Base-by-base conservation (phyloP, 202 grass and related monocot species). In the Setaria italica region DNA sequence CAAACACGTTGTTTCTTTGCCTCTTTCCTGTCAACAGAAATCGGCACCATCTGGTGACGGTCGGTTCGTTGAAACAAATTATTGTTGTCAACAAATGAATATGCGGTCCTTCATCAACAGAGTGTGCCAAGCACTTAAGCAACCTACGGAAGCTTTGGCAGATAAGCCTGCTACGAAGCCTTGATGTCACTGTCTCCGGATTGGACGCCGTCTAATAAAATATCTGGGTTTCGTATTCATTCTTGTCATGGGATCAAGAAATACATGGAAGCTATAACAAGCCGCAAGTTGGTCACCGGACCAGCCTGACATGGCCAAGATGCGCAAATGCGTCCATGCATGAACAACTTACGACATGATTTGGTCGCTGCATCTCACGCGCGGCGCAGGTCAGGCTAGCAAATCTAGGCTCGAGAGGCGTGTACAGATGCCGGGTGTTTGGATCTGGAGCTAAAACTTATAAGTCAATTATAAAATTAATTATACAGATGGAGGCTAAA, bases 131-230 rank as follows among this genome's bases (percentile, higher is more conserved):
- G n/a, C 46, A 5, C 62, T 75, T 62, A 76, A 62, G 70, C 62
- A 76, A 89, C 62, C 69, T 11, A 76, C 21, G 34, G 17, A 83
- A 70, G 80, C 66, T 19, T 41, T 65, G 34, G 3, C 41, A 63
- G 74, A 83, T 78, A 78, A 78, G 80, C 65, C 9, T 65, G 30
- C 42, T 48, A 72, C 46, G 56, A 11, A 17, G 80, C 21, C 21
- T 47, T 57, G 82, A 39, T 43, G 71, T 89, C 82, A 19, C 62
- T 81, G 20, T 76, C 70, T 41, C 74, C 15, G 14, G 60, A 55
- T 71, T 65, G 20, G n/a, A 80, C 19, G 77, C 67, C 54, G 58
- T 54, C 46, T 51, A 11, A 49, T 58, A 20, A 54, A 80, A 80
- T 80, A 72, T 87, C 80, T 54, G 16, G 8, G 29, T 8, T 46